Conservation (phyloP, 768 basidiomycete genomes). For the Amanita polypyramis region DNA sequence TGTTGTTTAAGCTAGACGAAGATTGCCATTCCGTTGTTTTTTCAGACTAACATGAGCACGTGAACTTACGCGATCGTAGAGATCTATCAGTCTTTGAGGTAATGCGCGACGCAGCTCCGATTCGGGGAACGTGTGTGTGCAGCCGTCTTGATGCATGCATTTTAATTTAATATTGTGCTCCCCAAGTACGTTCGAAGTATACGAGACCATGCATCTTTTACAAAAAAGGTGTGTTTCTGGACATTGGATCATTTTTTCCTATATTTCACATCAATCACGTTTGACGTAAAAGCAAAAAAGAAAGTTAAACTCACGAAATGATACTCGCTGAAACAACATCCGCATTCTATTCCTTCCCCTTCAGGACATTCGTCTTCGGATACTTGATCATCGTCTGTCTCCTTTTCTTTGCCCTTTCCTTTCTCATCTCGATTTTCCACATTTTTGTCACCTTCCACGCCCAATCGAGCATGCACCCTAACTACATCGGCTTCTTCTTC, state of each 20-base stretch:
- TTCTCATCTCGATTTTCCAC: conserved; percentile 21
- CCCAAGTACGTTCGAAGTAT: conserved; percentile 59
- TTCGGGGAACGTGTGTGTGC: conserved; percentile 55
- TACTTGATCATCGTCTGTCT: conserved; percentile 26
- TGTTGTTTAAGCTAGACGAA: conserved; percentile 44
- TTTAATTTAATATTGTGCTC: conserved; percentile 48
- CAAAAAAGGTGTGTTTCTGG: conserved; percentile 88
- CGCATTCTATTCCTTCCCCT: conserved; percentile 69
- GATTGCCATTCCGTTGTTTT: not conserved
- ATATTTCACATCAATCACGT: not conserved
- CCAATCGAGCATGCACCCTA: conserved; percentile 31
- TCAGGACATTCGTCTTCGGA: conserved; percentile 25
- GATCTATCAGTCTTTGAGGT: conserved; percentile 47
- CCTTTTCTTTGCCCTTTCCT: conserved; percentile 13
- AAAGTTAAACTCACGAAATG: conserved; percentile 44
- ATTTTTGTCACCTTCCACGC: conserved; percentile 12
- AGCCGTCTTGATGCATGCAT: conserved; percentile 81
- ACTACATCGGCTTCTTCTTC: conserved; percentile 33
- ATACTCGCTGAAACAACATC: conserved; percentile 73
- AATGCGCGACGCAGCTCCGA: conserved; percentile 64
- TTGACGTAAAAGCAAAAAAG: conserved; percentile 1
- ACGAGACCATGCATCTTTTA: conserved; percentile 52
- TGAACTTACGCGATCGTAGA: conserved; percentile 49
- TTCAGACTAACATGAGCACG: not conserved
- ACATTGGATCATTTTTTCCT: conserved; percentile 86